Evolutionary conservation across 1,139 yeast genomes (phyloP).

Genomic region (Kodamaea arcana): DNA sequence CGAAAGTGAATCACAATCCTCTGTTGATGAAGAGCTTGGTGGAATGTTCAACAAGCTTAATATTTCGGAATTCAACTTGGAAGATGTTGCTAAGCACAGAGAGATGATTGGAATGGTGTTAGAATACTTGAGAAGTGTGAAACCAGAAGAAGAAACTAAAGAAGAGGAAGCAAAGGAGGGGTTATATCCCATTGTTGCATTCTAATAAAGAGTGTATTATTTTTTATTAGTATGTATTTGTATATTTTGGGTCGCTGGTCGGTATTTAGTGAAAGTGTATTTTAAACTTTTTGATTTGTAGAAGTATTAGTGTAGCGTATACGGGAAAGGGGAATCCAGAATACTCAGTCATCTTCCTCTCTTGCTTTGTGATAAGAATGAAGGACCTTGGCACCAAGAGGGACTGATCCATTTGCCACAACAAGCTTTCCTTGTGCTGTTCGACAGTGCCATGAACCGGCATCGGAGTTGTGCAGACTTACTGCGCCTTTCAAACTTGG

Average conservation of each 20-base stretch:
- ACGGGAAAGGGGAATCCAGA: no score
- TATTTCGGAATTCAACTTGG: slow-evolving; percentile 18
- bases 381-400: no score
- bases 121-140: slow-evolving; percentile 18
- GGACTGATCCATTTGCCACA: no score
- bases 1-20: slow-evolving; percentile 6
- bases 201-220: slow-evolving; percentile 17
- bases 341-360: no score
- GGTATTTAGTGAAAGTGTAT: slow-evolving; percentile 1
- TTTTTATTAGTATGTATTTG: slow-evolving; percentile 4
- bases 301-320: no score
- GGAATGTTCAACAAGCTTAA: slow-evolving; percentile 19
- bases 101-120: slow-evolving; percentile 32
- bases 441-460: no score
- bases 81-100: slow-evolving; percentile 35
- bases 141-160: slow-evolving; percentile 14
- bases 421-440: no score
- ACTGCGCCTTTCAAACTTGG: no score
- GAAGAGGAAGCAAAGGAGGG: slow-evolving; percentile 10
- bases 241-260: slow-evolving; percentile 2
- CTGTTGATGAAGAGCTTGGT: slow-evolving; percentile 9
- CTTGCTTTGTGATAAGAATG: no score
- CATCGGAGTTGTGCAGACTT: no score
- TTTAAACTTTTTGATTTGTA: no score
- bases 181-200: slow-evolving; percentile 45